Conservation (phyloP, 768 basidiomycete species). For the Psilocybe cyanescens region DNA sequence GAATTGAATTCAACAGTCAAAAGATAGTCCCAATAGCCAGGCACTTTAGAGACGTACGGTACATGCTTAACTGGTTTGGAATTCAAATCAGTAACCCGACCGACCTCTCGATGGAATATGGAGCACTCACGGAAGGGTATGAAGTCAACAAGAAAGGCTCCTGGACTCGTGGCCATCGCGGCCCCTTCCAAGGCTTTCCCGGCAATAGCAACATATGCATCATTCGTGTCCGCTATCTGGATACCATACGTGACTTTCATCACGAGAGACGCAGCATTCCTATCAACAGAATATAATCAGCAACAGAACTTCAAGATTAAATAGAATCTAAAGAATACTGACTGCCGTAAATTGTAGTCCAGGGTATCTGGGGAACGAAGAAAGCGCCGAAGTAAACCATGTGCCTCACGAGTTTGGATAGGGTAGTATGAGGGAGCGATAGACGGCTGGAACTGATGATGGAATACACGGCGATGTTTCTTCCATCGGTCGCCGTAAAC, state of each 20-base stretch:
- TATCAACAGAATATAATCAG: constrained; percentile 18
- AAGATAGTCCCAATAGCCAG: background rate
- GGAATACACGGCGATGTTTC: constrained; percentile 55
- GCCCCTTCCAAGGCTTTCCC: constrained; percentile 56
- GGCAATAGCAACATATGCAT: constrained; percentile 53
- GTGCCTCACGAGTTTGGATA: constrained; percentile 46
- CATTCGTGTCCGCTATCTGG: constrained; percentile 41
- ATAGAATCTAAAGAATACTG: constrained; percentile 18
- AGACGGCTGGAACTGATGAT: constrained; percentile 52
- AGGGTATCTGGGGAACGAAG: constrained; percentile 45
- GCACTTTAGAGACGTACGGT: constrained; percentile 32
- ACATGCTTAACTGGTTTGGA: constrained; percentile 47
- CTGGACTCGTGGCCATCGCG: constrained; percentile 52
- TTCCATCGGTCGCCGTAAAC: constrained; percentile 55
- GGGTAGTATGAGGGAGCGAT: constrained; percentile 45
- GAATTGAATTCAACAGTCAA: background rate
- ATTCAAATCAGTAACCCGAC: constrained; percentile 5
- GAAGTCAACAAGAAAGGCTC: constrained; percentile 51
- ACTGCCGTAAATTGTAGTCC: constrained; percentile 55
- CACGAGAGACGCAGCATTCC: constrained; percentile 53
- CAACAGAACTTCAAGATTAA: background rate
- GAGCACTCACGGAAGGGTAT: constrained; percentile 25
- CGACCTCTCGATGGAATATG: background rate
- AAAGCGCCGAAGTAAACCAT: constrained; percentile 47
- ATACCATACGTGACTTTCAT: constrained; percentile 61